phyloP scores from a whole-genome alignment of 192 early-diverging fungal genomes.

The Coemansia sp. region DNA sequence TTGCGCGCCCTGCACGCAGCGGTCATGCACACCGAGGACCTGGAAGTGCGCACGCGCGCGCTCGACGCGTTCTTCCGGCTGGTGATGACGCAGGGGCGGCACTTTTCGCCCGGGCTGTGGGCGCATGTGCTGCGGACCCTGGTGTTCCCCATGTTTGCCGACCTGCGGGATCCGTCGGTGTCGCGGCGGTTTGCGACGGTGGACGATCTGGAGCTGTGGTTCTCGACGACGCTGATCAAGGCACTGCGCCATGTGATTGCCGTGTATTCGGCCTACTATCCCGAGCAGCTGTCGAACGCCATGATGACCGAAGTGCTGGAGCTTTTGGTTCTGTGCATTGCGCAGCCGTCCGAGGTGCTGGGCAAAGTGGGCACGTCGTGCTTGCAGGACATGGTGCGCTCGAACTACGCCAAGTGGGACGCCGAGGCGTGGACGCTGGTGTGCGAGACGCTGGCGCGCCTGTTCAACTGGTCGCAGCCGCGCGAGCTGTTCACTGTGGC shows the following conservation, averaged over 20 bases:
- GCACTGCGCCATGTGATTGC: constrained; percentile 84
- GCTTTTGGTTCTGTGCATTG: constrained; percentile 79
- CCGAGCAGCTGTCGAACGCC: constrained; percentile 58
- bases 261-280: constrained; percentile 74
- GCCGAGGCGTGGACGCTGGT: constrained; percentile 68
- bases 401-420: constrained; percentile 72
- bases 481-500: constrained; percentile 48
- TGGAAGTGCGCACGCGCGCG: constrained; percentile 86
- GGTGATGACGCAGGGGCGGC: constrained; percentile 67
- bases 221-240: constrained; percentile 91
- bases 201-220: constrained; percentile 88
- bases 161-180: constrained; percentile 59
- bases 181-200: constrained; percentile 63
- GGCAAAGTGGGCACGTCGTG: constrained; percentile 87
- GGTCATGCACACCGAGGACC: constrained; percentile 84
- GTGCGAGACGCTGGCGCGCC: constrained; percentile 60
- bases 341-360: constrained; percentile 89
- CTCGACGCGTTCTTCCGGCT: constrained; percentile 81
- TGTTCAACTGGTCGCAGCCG: constrained; percentile 82
- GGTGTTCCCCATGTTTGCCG: constrained; percentile 88
- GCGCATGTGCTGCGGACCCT: constrained; percentile 73
- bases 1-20: constrained; percentile 84
- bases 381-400: constrained; percentile 81
- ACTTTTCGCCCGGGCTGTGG: constrained; percentile 80
- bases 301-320: constrained; percentile 78